phyloP scores from a whole-genome alignment of 139 green algal species.

The Chlorella vulgaris region DNA sequence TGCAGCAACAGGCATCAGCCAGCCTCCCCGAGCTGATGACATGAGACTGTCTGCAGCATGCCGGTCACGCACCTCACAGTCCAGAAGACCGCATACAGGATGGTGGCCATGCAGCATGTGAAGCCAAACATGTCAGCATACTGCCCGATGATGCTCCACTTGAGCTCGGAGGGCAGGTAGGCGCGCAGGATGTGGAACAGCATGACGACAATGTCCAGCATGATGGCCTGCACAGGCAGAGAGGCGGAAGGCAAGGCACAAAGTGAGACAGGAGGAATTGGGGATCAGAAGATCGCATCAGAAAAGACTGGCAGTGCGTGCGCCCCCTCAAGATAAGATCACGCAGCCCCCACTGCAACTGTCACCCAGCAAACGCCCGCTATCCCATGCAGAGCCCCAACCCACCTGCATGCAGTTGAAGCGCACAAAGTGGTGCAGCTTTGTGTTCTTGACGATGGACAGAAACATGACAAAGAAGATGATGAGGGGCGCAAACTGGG shows the following conservation, averaged over 20 bases:
- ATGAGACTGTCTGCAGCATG: too few relatives aligned
- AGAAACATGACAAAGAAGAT: constrained; percentile 84
- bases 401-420: constrained; percentile 80
- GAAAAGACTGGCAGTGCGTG: too few relatives aligned
- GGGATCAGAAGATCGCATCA: too few relatives aligned
- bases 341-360: too few relatives aligned
- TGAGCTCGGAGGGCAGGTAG: constrained; percentile 72
- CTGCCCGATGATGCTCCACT: constrained; percentile 57
- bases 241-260: background rate
- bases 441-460: constrained; percentile 76
- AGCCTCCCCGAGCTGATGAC: too few relatives aligned
- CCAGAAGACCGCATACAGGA: constrained; percentile 64
- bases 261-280: background rate
- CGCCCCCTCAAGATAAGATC: too few relatives aligned
- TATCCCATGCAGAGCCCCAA: too few relatives aligned
- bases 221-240: constrained; percentile 60
- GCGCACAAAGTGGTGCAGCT: constrained; percentile 80
- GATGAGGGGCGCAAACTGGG: constrained; percentile 73
- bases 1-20: too few relatives aligned
- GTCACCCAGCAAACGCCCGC: background rate
- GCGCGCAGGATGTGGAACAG: constrained; percentile 67
- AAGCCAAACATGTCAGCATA: constrained; percentile 63
- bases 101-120: constrained; percentile 49
- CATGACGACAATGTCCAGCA: constrained; percentile 81
- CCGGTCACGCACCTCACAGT: constrained; percentile 37